A percentile compares a stretch with the other conserved stretches of the same genome.
Evolutionary conservation across 345 rosid genomes (phyloP).

Genomic region (Durio zibethinus): DNA sequence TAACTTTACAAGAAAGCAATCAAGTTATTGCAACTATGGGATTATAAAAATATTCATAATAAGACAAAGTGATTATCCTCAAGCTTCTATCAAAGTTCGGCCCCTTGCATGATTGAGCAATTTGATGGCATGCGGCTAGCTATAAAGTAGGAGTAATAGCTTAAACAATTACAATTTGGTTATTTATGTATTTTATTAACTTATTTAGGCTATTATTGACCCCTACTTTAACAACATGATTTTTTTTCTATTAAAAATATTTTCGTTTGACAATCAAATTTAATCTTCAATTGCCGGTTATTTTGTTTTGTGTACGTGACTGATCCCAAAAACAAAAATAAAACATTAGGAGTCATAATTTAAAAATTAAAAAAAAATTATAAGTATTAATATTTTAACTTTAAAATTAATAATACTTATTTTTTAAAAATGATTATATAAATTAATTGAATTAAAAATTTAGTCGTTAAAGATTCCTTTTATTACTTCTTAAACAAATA

Average conservation of each 20-base stretch:
- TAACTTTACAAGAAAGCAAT: slow-evolving; percentile 7
- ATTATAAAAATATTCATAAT: neutral
- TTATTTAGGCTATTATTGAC: neutral
- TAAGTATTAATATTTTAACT: no score
- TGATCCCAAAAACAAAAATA: neutral
- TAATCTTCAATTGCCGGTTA: neutral
- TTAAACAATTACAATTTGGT: neutral
- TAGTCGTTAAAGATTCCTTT: no score
- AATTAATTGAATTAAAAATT: no score
- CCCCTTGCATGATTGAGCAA: neutral
- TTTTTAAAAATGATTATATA: no score
- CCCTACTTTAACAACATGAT: neutral
- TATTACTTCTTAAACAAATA: neutral
- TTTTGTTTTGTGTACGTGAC: neutral
- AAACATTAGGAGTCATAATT: no score
- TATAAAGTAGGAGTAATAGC: neutral
- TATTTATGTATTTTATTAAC: neutral
- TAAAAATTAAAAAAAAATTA: no score
- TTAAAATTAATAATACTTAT: no score
- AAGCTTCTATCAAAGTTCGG: neutral
- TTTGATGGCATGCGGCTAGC: slow-evolving; percentile 6
- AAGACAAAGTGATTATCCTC: slow-evolving; percentile 10
- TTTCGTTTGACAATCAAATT: neutral
- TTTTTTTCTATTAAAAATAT: neutral
- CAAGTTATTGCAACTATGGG: neutral